phyloP scores from a whole-genome alignment of 1,139 yeast genomes.

The Sugiyamaella neomexicana region DNA sequence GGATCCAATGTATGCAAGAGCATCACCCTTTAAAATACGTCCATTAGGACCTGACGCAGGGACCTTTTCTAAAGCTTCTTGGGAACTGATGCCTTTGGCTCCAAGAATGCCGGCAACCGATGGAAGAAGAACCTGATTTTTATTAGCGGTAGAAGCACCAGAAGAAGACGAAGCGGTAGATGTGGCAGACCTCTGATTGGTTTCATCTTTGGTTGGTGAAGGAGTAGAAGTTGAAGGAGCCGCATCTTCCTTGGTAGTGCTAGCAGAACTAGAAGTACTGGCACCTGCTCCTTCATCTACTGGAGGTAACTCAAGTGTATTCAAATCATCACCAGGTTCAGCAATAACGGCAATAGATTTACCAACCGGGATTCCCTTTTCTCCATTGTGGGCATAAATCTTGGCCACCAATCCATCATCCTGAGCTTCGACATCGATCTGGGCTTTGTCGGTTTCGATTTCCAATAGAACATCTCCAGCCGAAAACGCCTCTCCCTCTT shows the following conservation, averaged over 20 bases:
- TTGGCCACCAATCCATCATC: conserved; percentile 90
- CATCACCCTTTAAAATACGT: conserved; percentile 85
- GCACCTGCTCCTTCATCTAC: conserved; percentile 35
- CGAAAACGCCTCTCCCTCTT: conserved; percentile 67
- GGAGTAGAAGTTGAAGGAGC: no score
- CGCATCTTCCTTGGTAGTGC: conserved; percentile 21
- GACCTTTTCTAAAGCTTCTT: conserved; percentile 69
- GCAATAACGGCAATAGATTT: conserved; percentile 84
- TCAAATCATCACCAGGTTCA: conserved; percentile 81
- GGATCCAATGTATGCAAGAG: conserved; percentile 75
- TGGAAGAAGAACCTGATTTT: conserved; percentile 69
- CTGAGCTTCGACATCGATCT: conserved; percentile 88
- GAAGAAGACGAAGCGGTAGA: conserved; percentile 22
- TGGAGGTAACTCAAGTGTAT: conserved; percentile 60
- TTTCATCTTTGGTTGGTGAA: no score
- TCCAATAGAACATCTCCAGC: conserved; percentile 89
- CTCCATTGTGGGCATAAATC: conserved; percentile 68
- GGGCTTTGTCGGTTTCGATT: conserved; percentile 92
- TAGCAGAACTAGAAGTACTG: conserved; percentile 8
- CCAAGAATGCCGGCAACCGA: conserved; percentile 72
- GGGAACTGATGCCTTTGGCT: conserved; percentile 59
- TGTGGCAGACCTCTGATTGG: no score
- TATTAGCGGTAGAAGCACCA: conserved; percentile 46
- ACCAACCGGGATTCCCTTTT: conserved; percentile 81
- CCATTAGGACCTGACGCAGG: conserved; percentile 90